phyloP scores from a whole-genome alignment of 495 filamentous ascomycete genomes.

The Tuber borchii region DNA sequence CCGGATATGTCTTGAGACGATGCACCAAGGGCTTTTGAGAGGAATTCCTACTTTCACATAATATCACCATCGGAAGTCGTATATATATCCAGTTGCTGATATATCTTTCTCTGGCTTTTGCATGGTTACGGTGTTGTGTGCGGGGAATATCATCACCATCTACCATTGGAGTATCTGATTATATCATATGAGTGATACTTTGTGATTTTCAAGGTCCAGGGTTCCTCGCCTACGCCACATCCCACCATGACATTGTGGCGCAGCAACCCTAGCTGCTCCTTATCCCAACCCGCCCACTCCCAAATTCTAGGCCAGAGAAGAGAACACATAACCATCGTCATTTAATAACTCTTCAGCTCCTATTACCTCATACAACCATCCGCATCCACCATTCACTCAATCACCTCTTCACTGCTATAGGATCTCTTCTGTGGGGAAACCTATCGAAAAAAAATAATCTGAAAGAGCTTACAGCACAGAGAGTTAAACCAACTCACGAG shows the following conservation, averaged over 20 bases:
- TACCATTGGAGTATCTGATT: not conserved
- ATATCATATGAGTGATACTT: not conserved
- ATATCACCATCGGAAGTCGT: conserved; percentile 4
- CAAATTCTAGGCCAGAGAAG: conserved; percentile 12
- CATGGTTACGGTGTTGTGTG: conserved; percentile 3
- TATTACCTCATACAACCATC: conserved; percentile 19
- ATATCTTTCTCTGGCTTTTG: conserved; percentile 3
- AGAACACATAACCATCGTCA: conserved; percentile 35
- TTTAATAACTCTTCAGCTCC: conserved; percentile 11
- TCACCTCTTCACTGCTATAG: conserved; percentile 11
- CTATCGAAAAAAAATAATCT: conserved; percentile 11
- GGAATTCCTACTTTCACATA: conserved; percentile 1
- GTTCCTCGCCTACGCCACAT: not conserved
- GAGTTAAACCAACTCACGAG: conserved; percentile 23
- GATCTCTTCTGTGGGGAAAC: conserved; percentile 13
- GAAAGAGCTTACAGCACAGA: not conserved
- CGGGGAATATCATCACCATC: not conserved
- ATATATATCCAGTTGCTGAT: not conserved
- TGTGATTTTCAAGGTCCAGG: not conserved
- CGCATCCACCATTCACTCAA: conserved; percentile 9
- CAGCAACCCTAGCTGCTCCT: conserved; percentile 26
- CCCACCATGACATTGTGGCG: conserved; percentile 17
- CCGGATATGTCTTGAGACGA: not conserved
- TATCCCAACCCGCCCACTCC: conserved; percentile 35
- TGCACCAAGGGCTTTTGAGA: not conserved